These are phyloP conservation scores for Penicillium bovifimosum DNA, from an alignment of 495 filamentous ascomycete genomes.

Conservation along the genomic window DNA sequence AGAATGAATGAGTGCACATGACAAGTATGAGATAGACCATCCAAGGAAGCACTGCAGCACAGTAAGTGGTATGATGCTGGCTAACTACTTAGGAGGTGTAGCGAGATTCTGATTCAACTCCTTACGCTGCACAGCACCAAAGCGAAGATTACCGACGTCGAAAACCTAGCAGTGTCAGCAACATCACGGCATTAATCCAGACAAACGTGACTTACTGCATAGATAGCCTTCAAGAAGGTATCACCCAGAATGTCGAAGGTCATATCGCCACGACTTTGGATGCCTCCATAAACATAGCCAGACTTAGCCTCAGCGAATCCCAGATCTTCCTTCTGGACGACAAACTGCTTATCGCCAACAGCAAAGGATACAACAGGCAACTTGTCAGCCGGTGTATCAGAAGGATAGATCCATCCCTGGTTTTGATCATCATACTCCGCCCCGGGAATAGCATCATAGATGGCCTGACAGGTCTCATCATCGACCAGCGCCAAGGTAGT, in stretches of 20 bases:
- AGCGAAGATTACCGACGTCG: constrained; percentile 65
- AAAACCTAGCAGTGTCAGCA: constrained; percentile 46
- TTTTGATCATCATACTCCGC: constrained; percentile 55
- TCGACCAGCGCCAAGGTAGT: constrained; percentile 68
- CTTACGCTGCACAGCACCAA: constrained; percentile 64
- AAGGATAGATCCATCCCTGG: constrained; percentile 67
- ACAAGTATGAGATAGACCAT: neutral
- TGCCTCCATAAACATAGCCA: constrained; percentile 63
- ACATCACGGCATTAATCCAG: neutral
- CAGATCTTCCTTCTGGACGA: constrained; percentile 67
- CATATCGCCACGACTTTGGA: constrained; percentile 64
- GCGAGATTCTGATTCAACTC: constrained; percentile 49
- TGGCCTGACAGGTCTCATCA: constrained; percentile 57
- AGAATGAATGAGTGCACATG: neutral
- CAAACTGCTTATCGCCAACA: constrained; percentile 59
- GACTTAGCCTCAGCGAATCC: constrained; percentile 57
- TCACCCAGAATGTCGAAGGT: constrained; percentile 70
- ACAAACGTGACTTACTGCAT: constrained; percentile 51
- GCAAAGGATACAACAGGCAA: constrained; percentile 66
- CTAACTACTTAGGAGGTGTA: constrained; percentile 10
- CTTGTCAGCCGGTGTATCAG: constrained; percentile 46
- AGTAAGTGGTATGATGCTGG: neutral
- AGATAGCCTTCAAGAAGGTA: constrained; percentile 69
- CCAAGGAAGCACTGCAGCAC: neutral
- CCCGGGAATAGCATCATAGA: constrained; percentile 68